These are phyloP conservation scores for Penicillium nucicola DNA, from an alignment of 495 filamentous ascomycete genomes.

Conservation along the genomic window DNA sequence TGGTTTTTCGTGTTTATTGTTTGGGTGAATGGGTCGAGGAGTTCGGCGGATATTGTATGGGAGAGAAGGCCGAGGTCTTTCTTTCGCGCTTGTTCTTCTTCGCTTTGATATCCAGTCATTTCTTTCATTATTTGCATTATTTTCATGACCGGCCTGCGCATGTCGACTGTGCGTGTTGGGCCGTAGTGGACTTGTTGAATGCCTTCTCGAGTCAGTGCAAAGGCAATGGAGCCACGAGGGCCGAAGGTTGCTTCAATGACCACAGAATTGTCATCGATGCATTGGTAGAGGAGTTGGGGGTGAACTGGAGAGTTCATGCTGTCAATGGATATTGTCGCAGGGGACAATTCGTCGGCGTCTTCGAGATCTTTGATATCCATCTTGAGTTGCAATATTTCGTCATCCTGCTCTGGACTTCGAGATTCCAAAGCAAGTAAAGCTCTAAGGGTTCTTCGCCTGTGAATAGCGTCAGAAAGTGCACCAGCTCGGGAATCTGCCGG, in stretches of 20 bases:
- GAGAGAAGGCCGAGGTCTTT: conserved; percentile 6
- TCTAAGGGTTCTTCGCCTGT: conserved; percentile 20
- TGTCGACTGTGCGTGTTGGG: conserved; percentile 2
- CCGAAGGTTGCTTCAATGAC: conserved; percentile 24
- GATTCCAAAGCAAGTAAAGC: conserved; percentile 11
- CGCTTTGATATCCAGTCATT: conserved; percentile 14
- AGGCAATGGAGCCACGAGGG: conserved; percentile 14
- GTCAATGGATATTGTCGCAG: conserved; percentile 21
- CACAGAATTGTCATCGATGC: conserved; percentile 18
- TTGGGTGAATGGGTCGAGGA: conserved; percentile 19
- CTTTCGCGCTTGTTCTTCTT: conserved; percentile 13
- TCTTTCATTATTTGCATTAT: conserved; percentile 22
- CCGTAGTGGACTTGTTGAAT: conserved; percentile 11
- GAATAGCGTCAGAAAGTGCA: conserved; percentile 16
- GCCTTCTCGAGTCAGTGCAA: conserved; percentile 22
- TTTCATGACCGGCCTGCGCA: conserved; percentile 18
- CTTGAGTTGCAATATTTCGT: conserved; percentile 14
- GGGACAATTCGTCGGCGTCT: conserved; percentile 14
- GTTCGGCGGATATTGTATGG: conserved; percentile 11
- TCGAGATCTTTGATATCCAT: conserved; percentile 18
- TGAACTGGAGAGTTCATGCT: conserved; percentile 17
- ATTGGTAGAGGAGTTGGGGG: conserved; percentile 14
- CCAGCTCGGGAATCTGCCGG: background rate
- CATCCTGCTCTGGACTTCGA: conserved; percentile 14
- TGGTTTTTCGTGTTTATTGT: conserved; percentile 23